Evolutionary conservation across 257 asterid genomes (phyloP), one percentile per base, ranked within the genome.

Genomic region (Nicotiana attenuata): DNA sequence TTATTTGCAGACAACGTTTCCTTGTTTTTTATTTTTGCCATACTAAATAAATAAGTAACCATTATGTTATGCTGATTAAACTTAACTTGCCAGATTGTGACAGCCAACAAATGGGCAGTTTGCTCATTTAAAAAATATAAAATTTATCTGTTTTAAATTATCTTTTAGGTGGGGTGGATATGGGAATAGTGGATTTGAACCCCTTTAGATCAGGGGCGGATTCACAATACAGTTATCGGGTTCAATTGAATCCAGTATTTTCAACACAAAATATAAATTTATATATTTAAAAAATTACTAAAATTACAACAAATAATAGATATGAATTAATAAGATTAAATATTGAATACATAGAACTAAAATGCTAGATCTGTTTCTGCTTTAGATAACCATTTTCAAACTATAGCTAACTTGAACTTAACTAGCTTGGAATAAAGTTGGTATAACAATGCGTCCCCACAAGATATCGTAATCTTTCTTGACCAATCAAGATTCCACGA

Each of bases 351-450:
- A 31, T 31, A 4, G 0, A 31, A 31, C 35, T 31, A 31, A 31
- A 31, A 31, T 5, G 6, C 1, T 31, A 31, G 1, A 31, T 31
- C 6, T 0, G 35, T 0, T 0, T 4, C 35, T 31, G 0, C 10
- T 41, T 7, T 38, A 38, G 10, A 1, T 38, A 24, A 24, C 33
- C 68, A 63, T 63, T 63, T 64, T 64, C 38, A 64, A 64, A 63
- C 68, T 41, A 20, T 69, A 71, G 33, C 59, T 45, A 41, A 67
- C 76, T 19, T 9, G 50, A 16, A 67, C 55, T 35, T 19, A 19
- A 71, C 26, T 22, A 73, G 16, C 45, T 22, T 50, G 79, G 79
- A 73, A 73, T 73, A 73, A 73, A 50, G 79, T 73, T 50, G 79
- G 79, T 73, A 73, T 16, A 73, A 15, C 59, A 24, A 73, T 73